Base-by-base conservation (phyloP, 306 rosid species). In the Oemleria cerasiformis region DNA sequence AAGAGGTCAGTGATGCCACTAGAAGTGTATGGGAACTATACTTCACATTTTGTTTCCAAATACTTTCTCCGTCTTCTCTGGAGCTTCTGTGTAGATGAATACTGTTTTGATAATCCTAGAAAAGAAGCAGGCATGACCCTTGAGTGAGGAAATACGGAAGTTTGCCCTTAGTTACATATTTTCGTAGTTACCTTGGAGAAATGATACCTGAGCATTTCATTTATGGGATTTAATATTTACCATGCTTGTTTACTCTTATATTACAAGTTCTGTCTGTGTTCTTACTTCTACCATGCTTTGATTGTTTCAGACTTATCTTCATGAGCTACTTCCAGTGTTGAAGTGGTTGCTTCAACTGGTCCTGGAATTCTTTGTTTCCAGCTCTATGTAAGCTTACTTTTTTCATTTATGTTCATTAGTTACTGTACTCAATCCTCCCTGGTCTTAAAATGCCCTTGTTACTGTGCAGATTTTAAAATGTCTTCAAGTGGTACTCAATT, bases 281-380 rank as follows among this genome's bases (percentile, higher is more conserved):
- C 40, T 74, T 41, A 34, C 56, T 40, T 67, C 43, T 72, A 48
- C 51, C 72, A 47, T 44, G 67, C 49, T 50, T 61, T 68, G 74
- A 51, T 70, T 63, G 5, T 90, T 80, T 72, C 86, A 91, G 97
- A 91, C 97, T 73, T 86, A 69, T 88, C 97, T 13, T 86, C 97
- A 23, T 88, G 92, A 92, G 95, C 97, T 68, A 88, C 97, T 82
- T 91, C 97, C 45, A 91, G 92, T 83, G 92, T 88, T 49, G 95
- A 91, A 78, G 97, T 88, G 84, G 97, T 91, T 62, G 90, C 97
- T 76, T 91, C 97, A 73, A 91, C 95, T 10, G 95, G 97, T 75
- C 95, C 95, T 56, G 95, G 95, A 71, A 85, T 91, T 76, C 92
- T 95, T 68, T 91, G 88, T 79, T 91, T 88, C 88, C 95, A 91